Evolutionary conservation across 805 yeast genomes (phyloP).

Genomic region (Barnettozyma vustinii): DNA sequence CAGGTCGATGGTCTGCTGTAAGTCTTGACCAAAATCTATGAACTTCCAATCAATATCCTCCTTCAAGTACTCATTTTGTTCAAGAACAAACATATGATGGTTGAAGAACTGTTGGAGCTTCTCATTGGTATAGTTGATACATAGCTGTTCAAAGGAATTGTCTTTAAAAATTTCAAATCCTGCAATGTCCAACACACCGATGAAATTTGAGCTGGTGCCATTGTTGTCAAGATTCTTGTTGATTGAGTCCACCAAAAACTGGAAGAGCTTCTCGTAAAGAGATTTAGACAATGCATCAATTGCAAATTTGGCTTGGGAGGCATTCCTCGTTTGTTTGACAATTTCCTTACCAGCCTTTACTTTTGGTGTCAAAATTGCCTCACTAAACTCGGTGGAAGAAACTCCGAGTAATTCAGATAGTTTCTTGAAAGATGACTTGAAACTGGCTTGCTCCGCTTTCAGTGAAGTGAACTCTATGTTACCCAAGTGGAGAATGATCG

Average conservation of each 20-base stretch:
- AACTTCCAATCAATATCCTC: conserved; percentile 97
- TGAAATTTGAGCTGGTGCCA: conserved; percentile 47
- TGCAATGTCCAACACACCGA: conserved; percentile 95
- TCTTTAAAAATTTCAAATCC: conserved; percentile 95
- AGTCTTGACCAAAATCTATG: conserved; percentile 90
- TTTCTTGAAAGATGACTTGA: conserved; percentile 43
- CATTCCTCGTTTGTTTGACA: conserved; percentile 72
- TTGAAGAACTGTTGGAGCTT: conserved; percentile 96
- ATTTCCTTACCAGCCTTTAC: conserved; percentile 89
- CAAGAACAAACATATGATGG: conserved; percentile 95
- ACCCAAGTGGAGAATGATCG: conserved; percentile 80
- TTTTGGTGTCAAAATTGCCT: conserved; percentile 66
- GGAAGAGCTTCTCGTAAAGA: conserved; percentile 79
- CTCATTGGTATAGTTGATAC: conserved; percentile 96
- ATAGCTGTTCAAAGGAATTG: conserved; percentile 94
- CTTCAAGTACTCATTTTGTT: conserved; percentile 89
- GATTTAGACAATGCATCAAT: conserved; percentile 86
- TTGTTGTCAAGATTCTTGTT: conserved; percentile 58
- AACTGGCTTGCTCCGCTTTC: conserved; percentile 72
- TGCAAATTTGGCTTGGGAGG: conserved; percentile 73
- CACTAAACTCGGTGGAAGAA: conserved; percentile 43
- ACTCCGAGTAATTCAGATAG: conserved; percentile 67
- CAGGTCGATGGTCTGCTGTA: conserved; percentile 90
- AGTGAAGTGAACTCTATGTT: conserved; percentile 67
- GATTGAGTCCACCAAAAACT: conserved; percentile 66